These are phyloP conservation scores for Umbilicus rupestris DNA, from an alignment of 164 flowering plant species.

Conservation along the genomic window DNA sequence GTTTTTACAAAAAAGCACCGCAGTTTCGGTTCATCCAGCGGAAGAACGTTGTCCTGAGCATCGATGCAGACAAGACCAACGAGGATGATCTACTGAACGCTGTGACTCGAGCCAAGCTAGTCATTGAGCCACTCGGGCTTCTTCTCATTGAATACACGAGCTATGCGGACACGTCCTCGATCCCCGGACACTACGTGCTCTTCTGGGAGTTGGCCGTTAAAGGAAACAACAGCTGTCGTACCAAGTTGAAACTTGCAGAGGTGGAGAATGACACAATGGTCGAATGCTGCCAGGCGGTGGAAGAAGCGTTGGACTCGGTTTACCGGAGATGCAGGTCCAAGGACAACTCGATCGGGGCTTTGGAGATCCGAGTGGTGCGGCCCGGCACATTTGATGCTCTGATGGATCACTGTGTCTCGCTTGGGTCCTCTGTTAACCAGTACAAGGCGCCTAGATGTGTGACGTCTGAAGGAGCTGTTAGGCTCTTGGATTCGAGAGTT, in stretches of 20 bases:
- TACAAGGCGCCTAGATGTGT: constrained; percentile 44
- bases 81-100: constrained; percentile 38
- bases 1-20: constrained; percentile 38
- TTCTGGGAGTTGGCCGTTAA: constrained; percentile 28
- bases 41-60: constrained; percentile 34
- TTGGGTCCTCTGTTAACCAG: constrained; percentile 35
- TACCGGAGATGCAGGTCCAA: constrained; percentile 28
- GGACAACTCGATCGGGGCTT: constrained; percentile 30
- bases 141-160: constrained; percentile 36
- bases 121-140: constrained; percentile 23
- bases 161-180: constrained; percentile 26
- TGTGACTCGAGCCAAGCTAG: constrained; percentile 23
- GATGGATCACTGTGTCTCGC: constrained; percentile 31
- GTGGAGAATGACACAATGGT: constrained; percentile 21
- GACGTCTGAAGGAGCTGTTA: constrained; percentile 20
- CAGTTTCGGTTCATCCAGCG: constrained; percentile 32
- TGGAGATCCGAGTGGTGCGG: constrained; percentile 37
- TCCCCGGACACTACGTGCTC: constrained; percentile 38
- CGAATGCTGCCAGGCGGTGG: constrained; percentile 29
- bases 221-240: background rate
- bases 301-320: constrained; percentile 30
- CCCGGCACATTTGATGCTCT: constrained; percentile 32
- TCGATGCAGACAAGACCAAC: constrained; percentile 37
- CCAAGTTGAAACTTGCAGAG: background rate
- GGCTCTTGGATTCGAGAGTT: constrained; percentile 23